Conservation (phyloP, 805 yeast genomes). For the Nakazawaea populi region DNA sequence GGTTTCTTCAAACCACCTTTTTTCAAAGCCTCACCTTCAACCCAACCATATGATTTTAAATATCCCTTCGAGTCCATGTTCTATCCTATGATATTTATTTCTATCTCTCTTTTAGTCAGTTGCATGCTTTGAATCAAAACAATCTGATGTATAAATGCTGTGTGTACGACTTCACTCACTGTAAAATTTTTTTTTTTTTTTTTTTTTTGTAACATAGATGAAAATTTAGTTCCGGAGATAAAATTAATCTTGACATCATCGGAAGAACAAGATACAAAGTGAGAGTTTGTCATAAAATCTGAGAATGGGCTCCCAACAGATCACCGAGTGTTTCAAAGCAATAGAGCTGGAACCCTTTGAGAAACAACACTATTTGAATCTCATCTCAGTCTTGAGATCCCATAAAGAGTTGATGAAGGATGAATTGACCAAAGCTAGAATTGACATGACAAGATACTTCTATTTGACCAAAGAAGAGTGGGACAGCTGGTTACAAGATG, state of each 20-base stretch:
- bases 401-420: neutral
- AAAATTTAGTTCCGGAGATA: no score
- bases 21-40: constrained; percentile 79
- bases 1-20: constrained; percentile 82
- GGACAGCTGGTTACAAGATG: neutral
- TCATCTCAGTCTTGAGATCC: neutral
- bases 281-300: no score
- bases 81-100: neutral
- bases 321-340: neutral
- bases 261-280: neutral
- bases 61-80: constrained; percentile 75
- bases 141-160: no score
- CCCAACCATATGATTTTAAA: constrained; percentile 81
- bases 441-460: neutral
- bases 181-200: neutral
- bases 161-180: no score
- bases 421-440: neutral
- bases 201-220: neutral
- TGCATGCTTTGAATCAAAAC: no score
- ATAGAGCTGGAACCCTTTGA: neutral
- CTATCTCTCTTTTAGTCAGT: neutral
- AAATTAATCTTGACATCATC: neutral
- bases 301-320: neutral
- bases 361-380: neutral
- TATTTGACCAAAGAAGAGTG: constrained; percentile 3